A percentile compares a stretch with the other conserved stretches of the same genome.
phyloP scores from a whole-genome alignment of 2,329 filamentous ascomycete genomes.

The Penicillium vulpinum region DNA sequence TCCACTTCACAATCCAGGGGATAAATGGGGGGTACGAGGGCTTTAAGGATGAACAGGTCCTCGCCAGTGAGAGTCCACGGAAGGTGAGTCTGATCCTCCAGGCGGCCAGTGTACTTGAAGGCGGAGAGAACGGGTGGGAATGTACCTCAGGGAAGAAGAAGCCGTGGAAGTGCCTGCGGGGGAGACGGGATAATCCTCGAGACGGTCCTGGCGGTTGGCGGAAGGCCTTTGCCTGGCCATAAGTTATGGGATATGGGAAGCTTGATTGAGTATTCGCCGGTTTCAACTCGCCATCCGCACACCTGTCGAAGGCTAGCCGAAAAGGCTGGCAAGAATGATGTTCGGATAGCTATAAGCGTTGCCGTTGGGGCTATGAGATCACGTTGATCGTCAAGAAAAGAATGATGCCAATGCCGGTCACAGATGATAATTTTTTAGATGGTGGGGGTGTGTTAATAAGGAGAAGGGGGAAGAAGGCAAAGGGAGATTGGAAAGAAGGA shows the following conservation, averaged over 20 bases:
- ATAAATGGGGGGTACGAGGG: neutral
- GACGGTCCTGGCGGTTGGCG: slow-evolving; percentile 45
- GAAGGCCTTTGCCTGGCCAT: slow-evolving; percentile 50
- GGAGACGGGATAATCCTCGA: slow-evolving; percentile 41
- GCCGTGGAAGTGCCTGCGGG: slow-evolving; percentile 31
- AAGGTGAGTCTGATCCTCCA: neutral
- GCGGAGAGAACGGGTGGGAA: slow-evolving; percentile 23
- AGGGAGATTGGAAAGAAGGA: slow-evolving; percentile 7
- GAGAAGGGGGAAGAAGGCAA: slow-evolving; percentile 5
- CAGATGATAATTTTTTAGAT: neutral
- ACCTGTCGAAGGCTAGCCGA: slow-evolving; percentile 23
- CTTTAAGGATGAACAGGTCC: neutral
- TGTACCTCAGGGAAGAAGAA: slow-evolving; percentile 41
- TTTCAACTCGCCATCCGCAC: slow-evolving; percentile 46
- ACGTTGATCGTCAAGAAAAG: neutral
- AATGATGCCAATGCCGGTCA: neutral
- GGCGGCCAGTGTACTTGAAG: neutral
- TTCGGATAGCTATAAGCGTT: slow-evolving; percentile 2
- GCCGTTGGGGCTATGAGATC: slow-evolving; percentile 5
- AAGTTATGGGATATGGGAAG: slow-evolving; percentile 41
- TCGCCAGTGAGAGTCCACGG: neutral
- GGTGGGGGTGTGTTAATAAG: neutral
- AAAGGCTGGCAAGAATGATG: slow-evolving; percentile 8
- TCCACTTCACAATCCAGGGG: neutral
- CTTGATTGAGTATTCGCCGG: slow-evolving; percentile 35